A percentile compares a stretch with the other conserved stretches of the same genome.
These are phyloP conservation scores for Exutisphaerella laricina DNA, from an alignment of 2,329 filamentous ascomycete genomes.

Conservation along the genomic window DNA sequence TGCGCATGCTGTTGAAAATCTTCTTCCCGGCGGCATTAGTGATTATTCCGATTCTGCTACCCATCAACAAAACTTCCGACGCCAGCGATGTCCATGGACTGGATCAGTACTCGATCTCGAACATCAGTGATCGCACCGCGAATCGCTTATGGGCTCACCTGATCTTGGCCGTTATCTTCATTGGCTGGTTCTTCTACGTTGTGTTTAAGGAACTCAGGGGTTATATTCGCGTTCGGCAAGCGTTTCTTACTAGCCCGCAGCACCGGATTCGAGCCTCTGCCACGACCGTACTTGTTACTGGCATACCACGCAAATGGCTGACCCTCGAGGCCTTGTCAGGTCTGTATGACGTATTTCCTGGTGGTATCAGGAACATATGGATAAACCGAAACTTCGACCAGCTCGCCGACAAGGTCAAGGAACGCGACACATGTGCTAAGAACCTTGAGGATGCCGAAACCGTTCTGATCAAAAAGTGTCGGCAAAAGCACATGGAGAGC, in stretches of 20 bases:
- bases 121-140: slow-evolving; percentile 57
- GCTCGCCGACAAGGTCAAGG: slow-evolving; percentile 75
- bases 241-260: slow-evolving; percentile 89
- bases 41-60: slow-evolving; percentile 78
- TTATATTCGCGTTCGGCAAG: slow-evolving; percentile 89
- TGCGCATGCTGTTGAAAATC: slow-evolving; percentile 79
- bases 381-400: slow-evolving; percentile 84
- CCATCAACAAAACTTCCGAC: slow-evolving; percentile 71
- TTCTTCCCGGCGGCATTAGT: slow-evolving; percentile 76
- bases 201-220: slow-evolving; percentile 70
- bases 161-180: slow-evolving; percentile 67
- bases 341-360: slow-evolving; percentile 92
- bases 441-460: slow-evolving; percentile 78
- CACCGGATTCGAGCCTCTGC: slow-evolving; percentile 90
- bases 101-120: slow-evolving; percentile 81
- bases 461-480: slow-evolving; percentile 71
- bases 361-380: slow-evolving; percentile 93
- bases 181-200: slow-evolving; percentile 79
- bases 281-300: slow-evolving; percentile 88
- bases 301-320: slow-evolving; percentile 87
- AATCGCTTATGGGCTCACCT: slow-evolving; percentile 65
- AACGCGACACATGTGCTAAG: slow-evolving; percentile 64
- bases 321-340: slow-evolving; percentile 72
- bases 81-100: slow-evolving; percentile 54
- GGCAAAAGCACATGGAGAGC: slow-evolving; percentile 65